Conservation (phyloP, 2,329 filamentous ascomycete species). For the Aspergillus novoparasiticus region DNA sequence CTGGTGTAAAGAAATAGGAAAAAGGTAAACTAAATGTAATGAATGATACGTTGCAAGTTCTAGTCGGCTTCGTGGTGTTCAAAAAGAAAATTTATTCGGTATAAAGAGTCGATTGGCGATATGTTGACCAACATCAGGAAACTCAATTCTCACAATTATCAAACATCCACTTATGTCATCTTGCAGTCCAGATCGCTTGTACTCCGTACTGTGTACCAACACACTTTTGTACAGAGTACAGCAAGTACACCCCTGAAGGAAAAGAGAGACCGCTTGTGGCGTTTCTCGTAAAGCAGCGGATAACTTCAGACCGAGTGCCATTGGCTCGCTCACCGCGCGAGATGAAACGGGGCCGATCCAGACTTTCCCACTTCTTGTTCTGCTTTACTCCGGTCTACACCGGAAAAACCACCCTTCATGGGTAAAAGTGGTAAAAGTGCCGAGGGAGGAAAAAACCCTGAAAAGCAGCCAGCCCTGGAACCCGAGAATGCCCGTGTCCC, state of each 20-base stretch:
- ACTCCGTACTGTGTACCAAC: neutral
- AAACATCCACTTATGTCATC: neutral
- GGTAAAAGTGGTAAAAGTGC: constrained; percentile 17
- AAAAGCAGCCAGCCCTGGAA: constrained; percentile 3
- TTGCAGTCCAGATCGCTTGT: neutral
- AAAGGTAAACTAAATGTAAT: neutral
- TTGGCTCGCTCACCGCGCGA: neutral
- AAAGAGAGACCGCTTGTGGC: neutral
- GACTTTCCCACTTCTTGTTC: constrained; percentile 19
- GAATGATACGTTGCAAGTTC: neutral
- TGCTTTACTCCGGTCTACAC: constrained; percentile 23
- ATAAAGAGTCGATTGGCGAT: neutral
- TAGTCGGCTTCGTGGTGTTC: neutral
- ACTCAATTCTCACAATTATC: neutral
- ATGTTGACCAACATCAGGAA: neutral
- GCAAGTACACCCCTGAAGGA: neutral
- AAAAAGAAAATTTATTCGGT: neutral
- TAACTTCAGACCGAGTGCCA: neutral
- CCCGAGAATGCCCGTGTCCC: constrained; percentile 12
- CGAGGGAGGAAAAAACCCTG: constrained; percentile 14
- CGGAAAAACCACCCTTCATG: constrained; percentile 1
- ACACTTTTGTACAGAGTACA: too few relatives aligned
- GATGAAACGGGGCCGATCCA: constrained; percentile 22
- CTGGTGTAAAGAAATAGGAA: neutral
- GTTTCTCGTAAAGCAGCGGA: neutral